phyloP scores from a whole-genome alignment of 805 yeast species.

The Metschnikowia aberdeeniae region DNA sequence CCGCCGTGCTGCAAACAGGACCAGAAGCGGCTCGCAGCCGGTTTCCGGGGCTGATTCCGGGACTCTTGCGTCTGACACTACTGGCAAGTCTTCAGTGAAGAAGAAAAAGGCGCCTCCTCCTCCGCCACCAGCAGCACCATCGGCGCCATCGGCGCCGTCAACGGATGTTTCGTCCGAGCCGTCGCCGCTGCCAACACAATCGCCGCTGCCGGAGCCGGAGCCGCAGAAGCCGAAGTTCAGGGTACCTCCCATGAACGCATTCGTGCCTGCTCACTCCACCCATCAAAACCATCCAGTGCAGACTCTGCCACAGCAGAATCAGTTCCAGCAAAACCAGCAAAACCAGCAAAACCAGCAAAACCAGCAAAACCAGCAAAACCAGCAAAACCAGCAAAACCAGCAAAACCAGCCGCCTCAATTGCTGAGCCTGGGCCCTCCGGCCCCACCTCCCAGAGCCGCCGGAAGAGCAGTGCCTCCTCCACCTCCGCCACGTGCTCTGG shows the following conservation, averaged over 20 bases:
- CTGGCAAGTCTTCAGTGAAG: slow-evolving; percentile 5
- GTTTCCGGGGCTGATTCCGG: no score
- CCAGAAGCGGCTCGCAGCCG: no score
- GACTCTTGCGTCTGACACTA: no score
- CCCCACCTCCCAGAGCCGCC: background rate
- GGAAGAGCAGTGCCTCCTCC: slow-evolving; percentile 5
- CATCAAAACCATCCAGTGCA: background rate
- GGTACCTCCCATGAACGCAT: slow-evolving; percentile 11
- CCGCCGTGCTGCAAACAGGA: slow-evolving; percentile 24
- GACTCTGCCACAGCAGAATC: no score
- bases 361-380: background rate
- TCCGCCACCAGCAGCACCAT: slow-evolving; percentile 13
- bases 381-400: background rate
- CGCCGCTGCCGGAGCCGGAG: background rate
- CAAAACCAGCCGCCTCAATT: no score
- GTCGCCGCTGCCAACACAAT: slow-evolving; percentile 7
- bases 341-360: background rate
- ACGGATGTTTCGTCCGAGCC: background rate
- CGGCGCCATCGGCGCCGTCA: background rate
- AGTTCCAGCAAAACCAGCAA: background rate
- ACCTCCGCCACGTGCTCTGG: slow-evolving; percentile 2
- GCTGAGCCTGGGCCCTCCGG: background rate
- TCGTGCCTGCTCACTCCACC: slow-evolving; percentile 3
- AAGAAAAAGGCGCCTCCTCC: slow-evolving; percentile 17
- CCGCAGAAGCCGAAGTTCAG: slow-evolving; percentile 7